Conservation (phyloP, 768 basidiomycete genomes). For the Tylopilus plumbeoviolaceoides region DNA sequence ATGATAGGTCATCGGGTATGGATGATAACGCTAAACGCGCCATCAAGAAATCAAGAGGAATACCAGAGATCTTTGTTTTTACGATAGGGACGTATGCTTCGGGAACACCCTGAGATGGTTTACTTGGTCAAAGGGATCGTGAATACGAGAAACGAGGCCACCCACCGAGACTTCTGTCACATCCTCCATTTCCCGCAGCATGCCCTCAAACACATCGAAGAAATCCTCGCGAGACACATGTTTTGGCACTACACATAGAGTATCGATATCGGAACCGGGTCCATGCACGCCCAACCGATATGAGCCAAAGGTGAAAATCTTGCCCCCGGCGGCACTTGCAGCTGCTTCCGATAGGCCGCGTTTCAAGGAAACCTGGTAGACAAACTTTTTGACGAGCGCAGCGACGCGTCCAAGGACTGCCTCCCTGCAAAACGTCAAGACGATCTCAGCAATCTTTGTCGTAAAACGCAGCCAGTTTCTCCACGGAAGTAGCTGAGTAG, state of each 20-base stretch:
- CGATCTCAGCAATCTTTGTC: constrained; percentile 21
- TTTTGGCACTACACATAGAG: constrained; percentile 95
- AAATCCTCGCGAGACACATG: constrained; percentile 96
- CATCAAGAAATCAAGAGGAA: constrained; percentile 93
- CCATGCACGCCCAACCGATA: constrained; percentile 98
- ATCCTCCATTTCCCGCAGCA: constrained; percentile 81
- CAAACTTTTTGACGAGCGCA: constrained; percentile 89
- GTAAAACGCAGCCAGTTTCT: background rate
- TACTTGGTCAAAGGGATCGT: constrained; percentile 2
- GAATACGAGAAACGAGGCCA: constrained; percentile 14
- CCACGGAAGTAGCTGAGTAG: constrained; percentile 1
- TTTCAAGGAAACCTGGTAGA: constrained; percentile 71
- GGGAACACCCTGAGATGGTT: constrained; percentile 72
- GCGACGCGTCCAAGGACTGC: constrained; percentile 87
- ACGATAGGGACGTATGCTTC: constrained; percentile 97
- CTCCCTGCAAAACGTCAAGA: constrained; percentile 56
- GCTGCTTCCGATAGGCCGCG: constrained; percentile 85
- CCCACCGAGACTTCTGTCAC: constrained; percentile 87
- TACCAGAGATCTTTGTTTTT: constrained; percentile 85
- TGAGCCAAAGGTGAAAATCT: constrained; percentile 98
- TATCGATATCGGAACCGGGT: constrained; percentile 95
- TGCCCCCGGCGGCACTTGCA: constrained; percentile 88
- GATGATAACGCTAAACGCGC: constrained; percentile 81
- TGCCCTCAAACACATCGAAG: constrained; percentile 84
- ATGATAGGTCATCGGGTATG: constrained; percentile 88